Evolutionary conservation across 2,329 filamentous ascomycete genomes (phyloP).

Genomic region (Seiridium cupressi): DNA sequence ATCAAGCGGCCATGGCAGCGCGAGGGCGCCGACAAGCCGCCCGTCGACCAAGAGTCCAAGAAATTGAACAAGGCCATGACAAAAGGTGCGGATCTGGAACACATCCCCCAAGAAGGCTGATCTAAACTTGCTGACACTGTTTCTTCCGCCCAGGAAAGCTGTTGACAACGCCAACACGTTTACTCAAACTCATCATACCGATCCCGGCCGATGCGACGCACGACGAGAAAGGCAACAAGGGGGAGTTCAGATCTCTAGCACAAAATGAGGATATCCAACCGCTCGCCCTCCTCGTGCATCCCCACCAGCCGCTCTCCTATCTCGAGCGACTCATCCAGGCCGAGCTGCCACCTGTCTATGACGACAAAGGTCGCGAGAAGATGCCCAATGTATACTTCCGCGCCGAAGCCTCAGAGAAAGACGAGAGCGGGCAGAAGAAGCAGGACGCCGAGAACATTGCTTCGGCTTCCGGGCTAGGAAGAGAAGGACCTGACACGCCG

Average conservation of each 20-base stretch:
- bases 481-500: constrained; percentile 47
- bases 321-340: constrained; percentile 86
- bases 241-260: constrained; percentile 29
- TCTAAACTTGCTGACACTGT: not conserved
- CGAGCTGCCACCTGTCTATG: constrained; percentile 70
- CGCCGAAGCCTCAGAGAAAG: constrained; percentile 70
- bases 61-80: constrained; percentile 52
- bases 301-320: constrained; percentile 88
- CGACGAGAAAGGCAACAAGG: constrained; percentile 47
- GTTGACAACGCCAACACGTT: constrained; percentile 66
- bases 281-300: constrained; percentile 80
- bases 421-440: constrained; percentile 40
- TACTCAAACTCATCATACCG: constrained; percentile 70
- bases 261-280: constrained; percentile 76
- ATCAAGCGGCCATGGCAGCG: constrained; percentile 61
- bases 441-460: constrained; percentile 51
- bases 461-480: constrained; percentile 69
- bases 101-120: not conserved
- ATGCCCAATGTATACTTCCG: constrained; percentile 76
- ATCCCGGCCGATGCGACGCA: constrained; percentile 53
- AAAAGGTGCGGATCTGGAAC: constrained; percentile 47
- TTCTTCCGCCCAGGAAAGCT: constrained; percentile 56
- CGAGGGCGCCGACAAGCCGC: constrained; percentile 57
- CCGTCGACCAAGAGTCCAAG: constrained; percentile 47
- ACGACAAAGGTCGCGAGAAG: constrained; percentile 63